These are phyloP conservation scores for Pythium grandisporangium DNA, from an alignment of 352 stramenopile genomes.

Conservation along the genomic window DNA sequence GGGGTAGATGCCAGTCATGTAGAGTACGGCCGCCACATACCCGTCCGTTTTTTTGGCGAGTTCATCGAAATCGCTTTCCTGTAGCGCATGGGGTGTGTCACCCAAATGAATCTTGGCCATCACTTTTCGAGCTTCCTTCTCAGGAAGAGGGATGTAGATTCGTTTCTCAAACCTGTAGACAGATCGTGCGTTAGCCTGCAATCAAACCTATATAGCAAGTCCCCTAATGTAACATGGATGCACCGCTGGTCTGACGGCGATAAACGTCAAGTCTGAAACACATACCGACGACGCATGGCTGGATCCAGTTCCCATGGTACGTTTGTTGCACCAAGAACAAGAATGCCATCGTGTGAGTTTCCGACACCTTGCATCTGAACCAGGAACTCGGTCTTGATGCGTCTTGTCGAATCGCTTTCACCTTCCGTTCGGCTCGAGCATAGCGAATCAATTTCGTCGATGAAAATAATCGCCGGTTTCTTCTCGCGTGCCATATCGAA, in stretches of 20 bases:
- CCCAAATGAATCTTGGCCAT: constrained; percentile 98
- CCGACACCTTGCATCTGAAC: constrained; percentile 97
- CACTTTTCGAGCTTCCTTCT: constrained; percentile 81
- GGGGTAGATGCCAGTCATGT: too few relatives aligned
- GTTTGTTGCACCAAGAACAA: constrained; percentile 98
- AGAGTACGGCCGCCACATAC: too few relatives aligned
- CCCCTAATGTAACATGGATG: too few relatives aligned
- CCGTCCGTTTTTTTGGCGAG: constrained; percentile 92
- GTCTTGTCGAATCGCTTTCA: constrained; percentile 93
- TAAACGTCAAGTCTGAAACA: neutral
- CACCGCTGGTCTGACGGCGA: too few relatives aligned
- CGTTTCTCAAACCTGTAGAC: constrained; percentile 94
- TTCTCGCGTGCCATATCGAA: constrained; percentile 97
- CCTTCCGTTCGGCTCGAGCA: constrained; percentile 87
- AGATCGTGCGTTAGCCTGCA: too few relatives aligned
- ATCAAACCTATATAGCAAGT: too few relatives aligned
- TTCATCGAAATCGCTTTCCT: constrained; percentile 89
- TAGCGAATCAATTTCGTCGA: constrained; percentile 98
- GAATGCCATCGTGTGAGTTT: constrained; percentile 84
- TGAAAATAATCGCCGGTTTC: constrained; percentile 94
- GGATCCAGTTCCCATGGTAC: constrained; percentile 97
- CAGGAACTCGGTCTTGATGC: constrained; percentile 98
- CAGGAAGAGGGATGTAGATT: constrained; percentile 98
- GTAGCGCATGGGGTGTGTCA: constrained; percentile 93
- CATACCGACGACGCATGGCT: constrained; percentile 91